phyloP scores from a whole-genome alignment of 148 eudicot species.

The Rhododendron molle region DNA sequence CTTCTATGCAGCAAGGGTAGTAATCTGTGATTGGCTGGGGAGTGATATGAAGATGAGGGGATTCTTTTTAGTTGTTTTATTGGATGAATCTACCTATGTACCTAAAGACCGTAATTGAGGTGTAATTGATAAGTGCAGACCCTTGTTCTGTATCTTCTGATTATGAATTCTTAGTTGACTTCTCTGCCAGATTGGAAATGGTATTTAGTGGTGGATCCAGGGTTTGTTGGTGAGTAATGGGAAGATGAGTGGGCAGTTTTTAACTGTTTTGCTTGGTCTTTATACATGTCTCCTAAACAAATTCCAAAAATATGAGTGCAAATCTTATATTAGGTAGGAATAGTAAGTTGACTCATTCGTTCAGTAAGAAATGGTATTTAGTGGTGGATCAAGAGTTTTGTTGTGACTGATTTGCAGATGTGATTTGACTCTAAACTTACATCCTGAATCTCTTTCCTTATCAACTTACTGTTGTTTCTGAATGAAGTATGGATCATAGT shows the following conservation, averaged over 20 bases:
- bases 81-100: background rate
- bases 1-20: too few species aligned
- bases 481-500: background rate
- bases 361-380: background rate
- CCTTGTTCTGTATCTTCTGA: background rate
- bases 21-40: slow-evolving; percentile 3
- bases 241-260: background rate
- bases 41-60: background rate
- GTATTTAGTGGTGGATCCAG: background rate
- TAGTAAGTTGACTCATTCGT: background rate
- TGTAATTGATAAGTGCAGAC: background rate
- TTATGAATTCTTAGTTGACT: background rate
- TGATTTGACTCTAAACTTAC: background rate
- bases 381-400: background rate
- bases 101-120: background rate
- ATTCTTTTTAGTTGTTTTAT: background rate
- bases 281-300: background rate
- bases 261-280: background rate
- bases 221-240: slow-evolving; percentile 4
- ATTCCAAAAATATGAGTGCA: background rate
- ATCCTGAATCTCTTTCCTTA: background rate
- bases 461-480: background rate
- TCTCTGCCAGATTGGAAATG: background rate
- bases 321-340: background rate
- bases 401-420: background rate